Evolutionary conservation across 495 filamentous ascomycete genomes (phyloP).

Genomic region (Penicillium bovifimosum): DNA sequence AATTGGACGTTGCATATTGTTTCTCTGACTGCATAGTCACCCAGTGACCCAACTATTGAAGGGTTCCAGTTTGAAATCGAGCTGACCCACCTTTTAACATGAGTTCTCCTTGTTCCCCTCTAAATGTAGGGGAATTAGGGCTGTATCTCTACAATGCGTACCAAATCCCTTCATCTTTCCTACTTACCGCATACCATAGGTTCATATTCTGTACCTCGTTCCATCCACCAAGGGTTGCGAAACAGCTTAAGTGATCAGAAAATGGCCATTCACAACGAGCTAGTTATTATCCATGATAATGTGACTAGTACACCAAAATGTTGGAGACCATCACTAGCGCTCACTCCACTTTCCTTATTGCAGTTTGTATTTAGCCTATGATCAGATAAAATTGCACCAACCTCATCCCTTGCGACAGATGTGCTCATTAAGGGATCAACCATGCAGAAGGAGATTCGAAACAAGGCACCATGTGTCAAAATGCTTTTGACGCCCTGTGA

Average conservation of each 20-base stretch:
- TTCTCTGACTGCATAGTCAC: not conserved
- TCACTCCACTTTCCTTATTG: not conserved
- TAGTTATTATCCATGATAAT: too few relatives aligned
- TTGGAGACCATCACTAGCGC: not conserved
- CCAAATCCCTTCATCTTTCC: too few relatives aligned
- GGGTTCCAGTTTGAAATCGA: too few relatives aligned
- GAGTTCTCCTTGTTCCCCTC: not conserved
- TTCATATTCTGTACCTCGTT: too few relatives aligned
- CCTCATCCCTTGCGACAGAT: not conserved
- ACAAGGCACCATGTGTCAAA: not conserved
- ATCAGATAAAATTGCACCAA: not conserved
- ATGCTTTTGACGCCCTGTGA: not conserved
- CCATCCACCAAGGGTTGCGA: too few relatives aligned
- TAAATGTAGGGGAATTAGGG: not conserved
- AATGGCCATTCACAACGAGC: too few relatives aligned
- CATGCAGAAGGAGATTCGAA: constrained; percentile 2
- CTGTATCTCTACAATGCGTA: not conserved
- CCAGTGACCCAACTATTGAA: too few relatives aligned
- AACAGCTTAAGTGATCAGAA: too few relatives aligned
- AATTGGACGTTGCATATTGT: not conserved
- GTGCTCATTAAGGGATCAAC: constrained; percentile 15
- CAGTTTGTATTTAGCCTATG: too few relatives aligned
- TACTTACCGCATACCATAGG: too few relatives aligned
- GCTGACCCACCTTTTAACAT: too few relatives aligned
- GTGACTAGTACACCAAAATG: not conserved